These are phyloP conservation scores for Rhizopogon vinicolor DNA, from an alignment of 768 basidiomycete genomes.

Conservation along the genomic window DNA sequence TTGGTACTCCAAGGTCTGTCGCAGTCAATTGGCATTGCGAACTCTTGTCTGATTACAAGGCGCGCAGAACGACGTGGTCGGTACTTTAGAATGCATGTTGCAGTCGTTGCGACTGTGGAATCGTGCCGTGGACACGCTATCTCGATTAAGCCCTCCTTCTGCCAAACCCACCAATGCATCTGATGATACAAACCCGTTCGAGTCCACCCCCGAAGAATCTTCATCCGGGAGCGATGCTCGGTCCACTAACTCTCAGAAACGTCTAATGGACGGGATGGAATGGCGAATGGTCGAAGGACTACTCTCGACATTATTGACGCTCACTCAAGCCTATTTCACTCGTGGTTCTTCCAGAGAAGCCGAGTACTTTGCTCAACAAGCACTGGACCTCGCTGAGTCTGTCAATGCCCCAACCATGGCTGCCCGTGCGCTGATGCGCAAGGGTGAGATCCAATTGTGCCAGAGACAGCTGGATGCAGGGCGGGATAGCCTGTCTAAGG, in stretches of 20 bases:
- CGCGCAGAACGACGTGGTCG: conserved; percentile 54
- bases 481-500: conserved; percentile 46
- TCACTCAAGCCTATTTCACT: conserved; percentile 58
- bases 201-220: conserved; percentile 28
- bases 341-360: conserved; percentile 85
- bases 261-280: conserved; percentile 53
- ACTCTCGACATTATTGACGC: conserved; percentile 56
- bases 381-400: conserved; percentile 64
- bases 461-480: conserved; percentile 58
- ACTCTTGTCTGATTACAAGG: not conserved
- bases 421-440: conserved; percentile 60
- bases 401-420: conserved; percentile 62
- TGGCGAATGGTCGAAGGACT: conserved; percentile 78
- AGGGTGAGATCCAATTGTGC: conserved; percentile 67
- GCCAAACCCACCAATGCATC: conserved; percentile 16
- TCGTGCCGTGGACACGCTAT: conserved; percentile 65
- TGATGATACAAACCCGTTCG: conserved; percentile 52
- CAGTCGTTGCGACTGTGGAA: conserved; percentile 79
- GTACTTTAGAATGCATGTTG: conserved; percentile 52
- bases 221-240: conserved; percentile 33
- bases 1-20: conserved; percentile 58
- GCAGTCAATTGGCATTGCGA: not conserved
- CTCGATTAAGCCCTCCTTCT: conserved; percentile 43
- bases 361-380: conserved; percentile 79
- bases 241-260: conserved; percentile 19